These are phyloP conservation scores for Aspergillus phoenicis DNA, from an alignment of 2,329 filamentous ascomycete genomes.

Conservation along the genomic window DNA sequence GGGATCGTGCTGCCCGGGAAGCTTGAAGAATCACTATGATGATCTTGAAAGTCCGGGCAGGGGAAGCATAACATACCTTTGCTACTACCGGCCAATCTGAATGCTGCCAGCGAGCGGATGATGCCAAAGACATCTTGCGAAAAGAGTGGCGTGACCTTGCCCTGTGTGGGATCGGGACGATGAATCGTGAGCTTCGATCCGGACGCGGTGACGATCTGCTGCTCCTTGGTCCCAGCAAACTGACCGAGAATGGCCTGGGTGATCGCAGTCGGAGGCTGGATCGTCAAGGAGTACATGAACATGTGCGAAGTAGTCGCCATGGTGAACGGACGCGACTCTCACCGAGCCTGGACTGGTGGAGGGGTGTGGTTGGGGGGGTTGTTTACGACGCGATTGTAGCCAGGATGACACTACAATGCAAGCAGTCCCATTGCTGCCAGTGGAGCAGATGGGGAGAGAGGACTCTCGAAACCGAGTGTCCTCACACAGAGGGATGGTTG, in stretches of 20 bases:
- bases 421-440: constrained; percentile 42
- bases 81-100: constrained; percentile 86
- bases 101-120: constrained; percentile 83
- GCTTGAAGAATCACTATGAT: constrained; percentile 73
- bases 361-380: constrained; percentile 7
- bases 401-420: constrained; percentile 30
- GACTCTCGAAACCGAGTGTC: constrained; percentile 32
- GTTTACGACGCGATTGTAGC: constrained; percentile 34
- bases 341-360: constrained; percentile 14
- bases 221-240: constrained; percentile 93
- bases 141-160: constrained; percentile 81
- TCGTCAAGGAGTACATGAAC: constrained; percentile 97
- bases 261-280: constrained; percentile 87
- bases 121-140: constrained; percentile 97
- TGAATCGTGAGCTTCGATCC: constrained; percentile 87
- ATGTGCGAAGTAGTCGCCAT: constrained; percentile 99
- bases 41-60: constrained; percentile 42
- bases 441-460: constrained; percentile 23
- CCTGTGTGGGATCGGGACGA: constrained; percentile 80
- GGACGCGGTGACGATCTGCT: constrained; percentile 93
- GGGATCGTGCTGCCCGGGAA: constrained; percentile 57
- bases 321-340: constrained; percentile 40
- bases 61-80: constrained; percentile 72
- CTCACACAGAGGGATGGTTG: constrained; percentile 12
- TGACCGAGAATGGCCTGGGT: constrained; percentile 91